Base-by-base conservation (phyloP, 495 filamentous ascomycete genomes). In the Podospora appendiculata region DNA sequence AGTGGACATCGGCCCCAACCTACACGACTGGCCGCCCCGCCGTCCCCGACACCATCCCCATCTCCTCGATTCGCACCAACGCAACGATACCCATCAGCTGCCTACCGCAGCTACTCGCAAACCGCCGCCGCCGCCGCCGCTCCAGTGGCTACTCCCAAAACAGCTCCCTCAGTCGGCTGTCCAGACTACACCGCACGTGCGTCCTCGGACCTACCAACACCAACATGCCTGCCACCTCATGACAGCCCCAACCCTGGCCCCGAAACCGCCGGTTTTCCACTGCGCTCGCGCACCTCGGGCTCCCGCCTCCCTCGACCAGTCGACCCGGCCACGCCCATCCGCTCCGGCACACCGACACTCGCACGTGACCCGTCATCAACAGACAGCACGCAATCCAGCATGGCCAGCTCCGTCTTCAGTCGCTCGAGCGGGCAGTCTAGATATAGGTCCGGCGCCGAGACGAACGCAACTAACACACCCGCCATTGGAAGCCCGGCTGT, bases 301-400 rank as follows among this genome's bases (percentile, higher is more conserved):
- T 68, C 65, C 18, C 59, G 59, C 17, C 43, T 68, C 6, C 65
- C 66, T 3, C 57, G 49, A 1, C 52, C 61, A 9, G 54, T 64
- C 38, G 64, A 64, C 41, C 60, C 63, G 9, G 44, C 59, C 13
- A 66, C 63, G 0, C 65, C 65, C 6, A 65, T 63, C 33, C 57
- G 66, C 2, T 57, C 64, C 13, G 55, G 42, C 45, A 67, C 66
- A 0, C 66, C 66, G 1, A 50, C 35, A 13, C 50, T 61, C 25
- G 45, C 58, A 46, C 62, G 60, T n/a, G 64, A 69, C 39, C 60
- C 55, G 0, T 63, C 64, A 0, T 61, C 62, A 3, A 63, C 66
- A 10, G 66, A 69, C 41, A 69, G 60, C 55, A 65, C 64, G 2
- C 64, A 65, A 41, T 57, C 56, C 46, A 69, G 66, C 58, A 61